phyloP scores from a whole-genome alignment of 371 early-diverging fungal species.

The Rhizomucor pusillus region DNA sequence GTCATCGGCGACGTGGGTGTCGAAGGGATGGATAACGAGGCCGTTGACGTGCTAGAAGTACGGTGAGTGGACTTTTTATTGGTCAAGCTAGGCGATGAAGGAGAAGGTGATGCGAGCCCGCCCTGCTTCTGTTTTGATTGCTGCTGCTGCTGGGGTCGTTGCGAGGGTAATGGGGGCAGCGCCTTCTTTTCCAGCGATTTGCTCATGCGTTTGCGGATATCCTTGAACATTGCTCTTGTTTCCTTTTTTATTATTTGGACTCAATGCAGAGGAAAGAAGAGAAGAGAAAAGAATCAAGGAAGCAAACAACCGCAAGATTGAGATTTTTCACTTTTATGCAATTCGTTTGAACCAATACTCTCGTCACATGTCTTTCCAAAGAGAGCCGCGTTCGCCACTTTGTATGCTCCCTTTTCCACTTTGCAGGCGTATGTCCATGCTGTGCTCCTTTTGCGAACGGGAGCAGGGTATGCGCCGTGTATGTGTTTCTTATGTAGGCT shows the following conservation, averaged over 20 bases:
- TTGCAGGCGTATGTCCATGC: background rate
- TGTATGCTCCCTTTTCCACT: background rate
- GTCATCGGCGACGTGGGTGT: conserved; percentile 3
- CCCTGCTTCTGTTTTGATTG: conserved; percentile 1
- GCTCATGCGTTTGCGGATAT: conserved; percentile 16
- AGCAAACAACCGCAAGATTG: too few species aligned
- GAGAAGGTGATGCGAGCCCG: background rate
- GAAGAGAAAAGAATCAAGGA: conserved; percentile 10
- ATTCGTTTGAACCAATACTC: background rate
- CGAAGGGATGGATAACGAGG: conserved; percentile 1
- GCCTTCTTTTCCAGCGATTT: conserved; percentile 4
- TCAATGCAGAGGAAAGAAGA: conserved; percentile 5
- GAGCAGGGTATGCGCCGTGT: too few species aligned
- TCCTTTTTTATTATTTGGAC: background rate
- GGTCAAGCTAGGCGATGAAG: background rate
- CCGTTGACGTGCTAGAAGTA: too few species aligned
- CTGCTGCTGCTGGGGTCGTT: conserved; percentile 6
- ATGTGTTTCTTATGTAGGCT: too few species aligned
- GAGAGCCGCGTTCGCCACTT: too few species aligned
- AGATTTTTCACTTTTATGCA: background rate
- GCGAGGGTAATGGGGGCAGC: background rate
- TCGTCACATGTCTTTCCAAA: too few species aligned
- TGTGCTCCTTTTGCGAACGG: too few species aligned
- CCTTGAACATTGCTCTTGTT: conserved; percentile 19
- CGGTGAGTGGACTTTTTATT: background rate